Evolutionary conservation across 2,329 filamentous ascomycete genomes (phyloP).

Genomic region (Ophiobolus disseminans): DNA sequence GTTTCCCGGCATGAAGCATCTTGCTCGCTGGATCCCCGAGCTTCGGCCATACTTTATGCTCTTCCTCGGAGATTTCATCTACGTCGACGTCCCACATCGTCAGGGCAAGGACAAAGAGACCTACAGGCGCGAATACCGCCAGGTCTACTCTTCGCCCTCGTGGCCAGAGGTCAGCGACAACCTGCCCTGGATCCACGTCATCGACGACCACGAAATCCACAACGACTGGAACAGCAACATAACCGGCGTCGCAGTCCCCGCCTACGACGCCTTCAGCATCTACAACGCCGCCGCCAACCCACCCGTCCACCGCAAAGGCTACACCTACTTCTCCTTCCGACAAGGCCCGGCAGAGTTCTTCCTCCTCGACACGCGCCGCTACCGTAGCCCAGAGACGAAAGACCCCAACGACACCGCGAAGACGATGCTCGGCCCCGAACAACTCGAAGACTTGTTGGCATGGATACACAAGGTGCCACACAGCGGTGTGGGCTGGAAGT

Average conservation of each 20-base stretch:
- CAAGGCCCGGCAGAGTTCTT: slow-evolving; percentile 95
- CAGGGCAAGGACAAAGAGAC: slow-evolving; percentile 75
- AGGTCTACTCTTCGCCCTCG: slow-evolving; percentile 94
- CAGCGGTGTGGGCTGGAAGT: slow-evolving; percentile 86
- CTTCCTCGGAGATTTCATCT: slow-evolving; percentile 85
- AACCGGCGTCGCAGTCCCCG: slow-evolving; percentile 78
- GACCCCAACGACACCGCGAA: slow-evolving; percentile 70
- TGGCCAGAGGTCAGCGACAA: slow-evolving; percentile 79
- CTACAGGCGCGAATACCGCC: slow-evolving; percentile 90
- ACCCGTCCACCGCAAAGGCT: slow-evolving; percentile 67
- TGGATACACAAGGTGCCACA: slow-evolving; percentile 79
- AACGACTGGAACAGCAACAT: slow-evolving; percentile 91
- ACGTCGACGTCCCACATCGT: slow-evolving; percentile 83
- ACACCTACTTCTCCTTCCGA: slow-evolving; percentile 87
- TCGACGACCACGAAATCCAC: slow-evolving; percentile 95
- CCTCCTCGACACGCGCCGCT: slow-evolving; percentile 88
- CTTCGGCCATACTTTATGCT: slow-evolving; percentile 76
- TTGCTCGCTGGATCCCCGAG: slow-evolving; percentile 74
- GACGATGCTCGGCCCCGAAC: slow-evolving; percentile 83
- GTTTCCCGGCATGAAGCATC: slow-evolving; percentile 78
- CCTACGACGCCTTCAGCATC: slow-evolving; percentile 82
- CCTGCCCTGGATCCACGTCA: slow-evolving; percentile 95
- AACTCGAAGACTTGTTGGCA: slow-evolving; percentile 78
- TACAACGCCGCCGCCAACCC: slow-evolving; percentile 90
- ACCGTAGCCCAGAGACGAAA: slow-evolving; percentile 73